These are phyloP conservation scores for Cyclotella sp. DNA, from an alignment of 108 stramenopile genomes.

Conservation along the genomic window DNA sequence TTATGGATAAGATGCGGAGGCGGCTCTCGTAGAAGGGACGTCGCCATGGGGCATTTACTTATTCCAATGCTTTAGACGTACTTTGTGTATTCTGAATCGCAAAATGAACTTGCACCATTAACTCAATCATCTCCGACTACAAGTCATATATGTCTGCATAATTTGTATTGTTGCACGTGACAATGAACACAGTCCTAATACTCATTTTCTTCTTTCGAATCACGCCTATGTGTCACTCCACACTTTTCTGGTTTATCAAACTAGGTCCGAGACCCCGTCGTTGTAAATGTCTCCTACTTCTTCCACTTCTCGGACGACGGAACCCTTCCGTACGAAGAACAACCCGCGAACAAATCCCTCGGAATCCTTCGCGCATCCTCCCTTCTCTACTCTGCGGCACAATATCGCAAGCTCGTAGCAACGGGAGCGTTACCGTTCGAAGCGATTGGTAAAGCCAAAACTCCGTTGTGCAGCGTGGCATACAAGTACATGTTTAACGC, in stretches of 20 bases:
- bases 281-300: conserved; percentile 89
- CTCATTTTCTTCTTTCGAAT: not conserved
- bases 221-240: no score
- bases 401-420: conserved; percentile 75
- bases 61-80: not conserved
- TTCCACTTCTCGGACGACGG: conserved; percentile 85
- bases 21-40: not conserved
- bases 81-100: not conserved
- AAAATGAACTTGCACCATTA: not conserved
- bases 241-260: not conserved
- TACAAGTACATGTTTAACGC: conserved; percentile 95
- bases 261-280: conserved; percentile 82
- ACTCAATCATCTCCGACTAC: no score
- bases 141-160: no score
- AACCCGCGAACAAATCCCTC: conserved; percentile 24
- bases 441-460: conserved; percentile 66
- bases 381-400: conserved; percentile 70
- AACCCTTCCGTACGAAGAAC: conserved; percentile 43
- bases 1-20: no score
- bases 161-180: no score
- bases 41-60: not conserved
- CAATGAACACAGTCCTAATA: no score
- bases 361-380: conserved; percentile 69
- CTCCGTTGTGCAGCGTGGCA: conserved; percentile 78
- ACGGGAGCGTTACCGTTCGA: conserved; percentile 72